A percentile compares a stretch with the other conserved stretches of the same genome.
Evolutionary conservation across 495 filamentous ascomycete species (phyloP).

Genomic region (Neurospora sp.): DNA sequence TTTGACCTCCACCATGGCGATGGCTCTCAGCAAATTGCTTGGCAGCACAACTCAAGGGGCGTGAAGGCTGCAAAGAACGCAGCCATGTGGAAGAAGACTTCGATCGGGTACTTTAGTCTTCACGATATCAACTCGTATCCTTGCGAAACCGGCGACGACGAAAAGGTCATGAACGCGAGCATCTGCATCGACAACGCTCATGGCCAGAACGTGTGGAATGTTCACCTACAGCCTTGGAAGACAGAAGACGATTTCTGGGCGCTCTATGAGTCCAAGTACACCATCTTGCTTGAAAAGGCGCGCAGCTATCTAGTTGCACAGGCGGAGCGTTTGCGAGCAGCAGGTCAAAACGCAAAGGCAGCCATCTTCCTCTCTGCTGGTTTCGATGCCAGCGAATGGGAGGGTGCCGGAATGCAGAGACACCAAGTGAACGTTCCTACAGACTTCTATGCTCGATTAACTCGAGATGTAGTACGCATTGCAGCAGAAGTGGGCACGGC

Average conservation of each 20-base stretch:
- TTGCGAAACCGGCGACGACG: constrained; percentile 78
- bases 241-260: constrained; percentile 77
- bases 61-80: constrained; percentile 50
- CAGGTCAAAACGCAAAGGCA: constrained; percentile 52
- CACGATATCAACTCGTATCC: constrained; percentile 98
- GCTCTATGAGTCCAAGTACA: constrained; percentile 69
- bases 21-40: constrained; percentile 86
- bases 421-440: constrained; percentile 93
- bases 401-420: constrained; percentile 83
- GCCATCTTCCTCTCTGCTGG: constrained; percentile 92
- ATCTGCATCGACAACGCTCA: constrained; percentile 87
- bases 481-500: constrained; percentile 70
- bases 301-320: constrained; percentile 62
- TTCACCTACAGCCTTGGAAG: constrained; percentile 86
- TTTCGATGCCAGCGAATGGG: constrained; percentile 94
- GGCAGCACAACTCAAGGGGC: constrained; percentile 66
- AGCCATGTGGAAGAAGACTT: constrained; percentile 62
- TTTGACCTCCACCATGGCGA: constrained; percentile 97
- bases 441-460: constrained; percentile 88
- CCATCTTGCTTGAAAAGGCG: constrained; percentile 65
- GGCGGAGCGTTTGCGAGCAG: constrained; percentile 46
- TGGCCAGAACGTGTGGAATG: constrained; percentile 87
- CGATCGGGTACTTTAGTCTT: constrained; percentile 89
- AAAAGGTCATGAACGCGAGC: constrained; percentile 85
- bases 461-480: constrained; percentile 68